Evolutionary conservation across 1,284 basidiomycete genomes (phyloP).

Genomic region (Cryptococcus amylolentus): DNA sequence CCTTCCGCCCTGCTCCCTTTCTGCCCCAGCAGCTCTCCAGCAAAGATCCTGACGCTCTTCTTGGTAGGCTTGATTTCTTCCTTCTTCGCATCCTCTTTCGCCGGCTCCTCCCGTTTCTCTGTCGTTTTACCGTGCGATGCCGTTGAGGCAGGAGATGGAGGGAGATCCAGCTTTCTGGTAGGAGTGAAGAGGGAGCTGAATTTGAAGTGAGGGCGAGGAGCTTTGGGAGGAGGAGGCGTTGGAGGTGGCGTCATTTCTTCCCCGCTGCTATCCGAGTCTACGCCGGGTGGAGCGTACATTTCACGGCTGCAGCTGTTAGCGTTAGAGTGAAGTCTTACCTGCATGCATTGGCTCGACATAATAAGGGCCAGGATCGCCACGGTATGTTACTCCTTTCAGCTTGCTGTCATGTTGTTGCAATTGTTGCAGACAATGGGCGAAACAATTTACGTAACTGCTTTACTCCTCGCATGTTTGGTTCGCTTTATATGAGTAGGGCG

Average conservation of each 20-base stretch:
- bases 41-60: constrained; percentile 15
- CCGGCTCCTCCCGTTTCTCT: constrained; percentile 2
- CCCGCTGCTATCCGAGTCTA: constrained; percentile 12
- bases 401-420: no score
- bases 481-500: no score
- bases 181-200: constrained; percentile 11
- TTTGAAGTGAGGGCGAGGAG: constrained; percentile 8
- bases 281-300: constrained; percentile 17
- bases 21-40: constrained; percentile 8
- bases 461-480: background rate
- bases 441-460: background rate
- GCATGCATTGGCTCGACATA: background rate
- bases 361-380: background rate
- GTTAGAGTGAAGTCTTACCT: background rate
- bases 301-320: background rate
- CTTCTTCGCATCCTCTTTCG: constrained; percentile 5
- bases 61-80: constrained; percentile 1
- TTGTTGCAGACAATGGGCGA: background rate
- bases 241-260: constrained; percentile 11
- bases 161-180: background rate
- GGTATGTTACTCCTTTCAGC: background rate
- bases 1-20: constrained; percentile 1
- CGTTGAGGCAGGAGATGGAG: no score
- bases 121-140: background rate
- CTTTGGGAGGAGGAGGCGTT: background rate